phyloP scores from a whole-genome alignment of 805 yeast species.

The Clavispora phyllophila region DNA sequence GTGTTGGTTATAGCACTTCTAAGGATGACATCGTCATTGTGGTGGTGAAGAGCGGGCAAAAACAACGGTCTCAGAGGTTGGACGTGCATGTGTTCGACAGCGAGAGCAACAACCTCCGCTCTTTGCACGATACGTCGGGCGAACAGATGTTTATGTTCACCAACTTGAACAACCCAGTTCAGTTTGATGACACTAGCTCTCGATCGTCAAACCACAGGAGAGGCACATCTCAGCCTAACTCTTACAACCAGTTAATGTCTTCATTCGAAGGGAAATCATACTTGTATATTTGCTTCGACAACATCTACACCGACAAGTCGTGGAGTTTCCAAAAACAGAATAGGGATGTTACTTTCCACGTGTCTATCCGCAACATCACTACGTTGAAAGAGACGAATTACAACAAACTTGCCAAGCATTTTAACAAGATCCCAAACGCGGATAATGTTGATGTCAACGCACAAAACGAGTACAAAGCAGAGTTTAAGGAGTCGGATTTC shows the following conservation, averaged over 20 bases:
- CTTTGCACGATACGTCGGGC: constrained; percentile 24
- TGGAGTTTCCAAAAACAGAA: constrained; percentile 35
- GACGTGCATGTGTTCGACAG: constrained; percentile 35
- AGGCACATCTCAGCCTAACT: constrained; percentile 4
- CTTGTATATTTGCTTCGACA: constrained; percentile 39
- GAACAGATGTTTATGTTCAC: constrained; percentile 32
- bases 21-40: constrained; percentile 35
- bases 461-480: constrained; percentile 9
- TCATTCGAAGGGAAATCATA: constrained; percentile 22
- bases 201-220: constrained; percentile 1
- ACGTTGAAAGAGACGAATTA: constrained; percentile 33
- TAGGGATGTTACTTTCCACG: constrained; percentile 30
- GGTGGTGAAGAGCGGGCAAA: constrained; percentile 26
- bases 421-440: constrained; percentile 15
- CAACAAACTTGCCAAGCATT: constrained; percentile 30
- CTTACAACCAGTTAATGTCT: constrained; percentile 13
- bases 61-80: constrained; percentile 27
- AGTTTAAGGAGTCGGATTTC: constrained; percentile 29
- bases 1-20: constrained; percentile 33
- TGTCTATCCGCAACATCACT: constrained; percentile 32
- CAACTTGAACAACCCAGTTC: constrained; percentile 28
- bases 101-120: constrained; percentile 31
- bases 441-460: constrained; percentile 3
- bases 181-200: constrained; percentile 6
- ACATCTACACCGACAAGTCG: constrained; percentile 35